Evolutionary conservation across 176 grass and related monocot genomes (phyloP), one percentile per base, ranked within the genome.

Genomic region (Phragmites australis): DNA sequence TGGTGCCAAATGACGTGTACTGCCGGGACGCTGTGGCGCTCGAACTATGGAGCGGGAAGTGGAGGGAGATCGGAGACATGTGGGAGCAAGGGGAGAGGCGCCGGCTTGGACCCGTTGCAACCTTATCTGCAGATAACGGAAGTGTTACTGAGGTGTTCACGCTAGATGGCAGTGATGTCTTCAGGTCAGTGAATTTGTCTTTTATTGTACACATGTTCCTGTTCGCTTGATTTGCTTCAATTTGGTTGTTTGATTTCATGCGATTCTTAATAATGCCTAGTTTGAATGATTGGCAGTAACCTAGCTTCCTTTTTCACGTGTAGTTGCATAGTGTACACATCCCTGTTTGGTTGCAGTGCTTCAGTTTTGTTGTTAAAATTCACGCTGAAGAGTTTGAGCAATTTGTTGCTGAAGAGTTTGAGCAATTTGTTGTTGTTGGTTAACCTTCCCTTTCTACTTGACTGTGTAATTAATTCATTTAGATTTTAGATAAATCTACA

Each of bases 41-140:
- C 1, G 89, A 87, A 30, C 56, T 97, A 64, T 85, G 78, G 82
- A 97, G 79, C 32, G 91, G 91, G 26, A 87, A 63, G 9, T 97
- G 94, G 94, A 92, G 87, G 87, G 87, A 84, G 79, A 84, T 97
- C 4, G 89, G 87, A 27, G 58, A 92, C 61, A 94, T 94, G 91
- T 97, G 91, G 91, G 85, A 80, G 67, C 89, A 92, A 88, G 89
- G 89, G 54, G 91, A 92, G 80, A 92, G 91, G 15, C 59, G 29
- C 68, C 72, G 81, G 27, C 91, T 97, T 11, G 94, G 94, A 1
- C 75, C 85, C 1, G 51, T 97, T 50, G 87, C 87, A 14, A 37
- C 81, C 27, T 60, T 91, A 62, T 88, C 85, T 62, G 87, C 87
- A 18, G 78, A 86, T 17, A 77, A 90, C 82, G 91, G 91, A 37